Conservation (phyloP, 2,329 filamentous ascomycete genomes). For the Colletotrichum karsti region DNA sequence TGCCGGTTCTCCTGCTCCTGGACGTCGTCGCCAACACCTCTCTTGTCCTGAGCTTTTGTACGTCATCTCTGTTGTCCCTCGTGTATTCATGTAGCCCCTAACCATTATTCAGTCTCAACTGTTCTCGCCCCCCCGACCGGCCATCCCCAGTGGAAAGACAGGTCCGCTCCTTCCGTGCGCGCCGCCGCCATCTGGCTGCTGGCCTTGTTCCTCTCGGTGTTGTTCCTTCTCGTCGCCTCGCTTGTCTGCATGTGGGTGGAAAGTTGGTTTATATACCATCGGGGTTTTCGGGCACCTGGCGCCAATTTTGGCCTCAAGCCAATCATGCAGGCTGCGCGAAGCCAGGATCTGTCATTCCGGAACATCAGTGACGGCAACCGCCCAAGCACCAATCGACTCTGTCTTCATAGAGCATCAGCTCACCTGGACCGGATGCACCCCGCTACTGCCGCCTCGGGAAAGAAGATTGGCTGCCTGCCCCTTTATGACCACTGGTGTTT, state of each 20-base stretch:
- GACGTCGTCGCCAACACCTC: neutral
- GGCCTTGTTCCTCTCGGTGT: neutral
- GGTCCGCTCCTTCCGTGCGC: neutral
- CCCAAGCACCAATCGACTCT: no score
- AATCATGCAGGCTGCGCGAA: neutral
- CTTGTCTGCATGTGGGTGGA: neutral
- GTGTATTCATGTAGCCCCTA: neutral
- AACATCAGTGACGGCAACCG: no score
- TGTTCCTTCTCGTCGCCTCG: neutral
- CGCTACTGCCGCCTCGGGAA: neutral
- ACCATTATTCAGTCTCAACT: neutral
- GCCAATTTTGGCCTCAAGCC: neutral
- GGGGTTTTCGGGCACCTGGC: neutral
- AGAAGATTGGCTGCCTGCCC: neutral
- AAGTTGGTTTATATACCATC: neutral
- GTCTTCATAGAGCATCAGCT: no score
- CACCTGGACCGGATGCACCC: neutral
- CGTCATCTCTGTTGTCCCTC: neutral
- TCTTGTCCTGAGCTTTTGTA: neutral
- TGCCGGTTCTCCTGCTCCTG: neutral
- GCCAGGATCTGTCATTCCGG: neutral
- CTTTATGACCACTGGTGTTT: neutral
- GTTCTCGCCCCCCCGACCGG: no score
- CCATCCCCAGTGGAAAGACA: no score
- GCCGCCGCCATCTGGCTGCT: neutral